These are phyloP conservation scores for Diaporthe sp. DNA, from an alignment of 2,329 filamentous ascomycete genomes.

Conservation along the genomic window DNA sequence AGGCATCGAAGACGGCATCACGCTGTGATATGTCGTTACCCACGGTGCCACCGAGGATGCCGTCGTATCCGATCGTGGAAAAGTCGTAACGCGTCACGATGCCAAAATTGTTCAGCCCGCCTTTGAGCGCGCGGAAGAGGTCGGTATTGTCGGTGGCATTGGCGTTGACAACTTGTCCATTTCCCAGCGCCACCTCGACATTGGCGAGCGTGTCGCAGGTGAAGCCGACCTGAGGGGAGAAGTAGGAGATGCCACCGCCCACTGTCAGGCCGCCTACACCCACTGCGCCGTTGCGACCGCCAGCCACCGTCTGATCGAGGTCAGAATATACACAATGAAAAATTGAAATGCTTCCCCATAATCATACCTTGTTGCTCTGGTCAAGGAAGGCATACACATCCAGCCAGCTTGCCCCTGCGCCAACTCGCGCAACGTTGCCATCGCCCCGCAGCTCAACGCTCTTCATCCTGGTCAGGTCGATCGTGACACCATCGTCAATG, in stretches of 20 bases:
- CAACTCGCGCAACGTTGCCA: constrained; percentile 9
- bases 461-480: constrained; percentile 30
- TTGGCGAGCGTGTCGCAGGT: constrained; percentile 33
- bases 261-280: constrained; percentile 34
- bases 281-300: constrained; percentile 30
- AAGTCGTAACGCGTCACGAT: constrained; percentile 46
- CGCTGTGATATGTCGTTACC: constrained; percentile 26
- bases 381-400: constrained; percentile 20
- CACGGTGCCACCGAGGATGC: constrained; percentile 1
- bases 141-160: constrained; percentile 54
- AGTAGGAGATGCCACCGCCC: constrained; percentile 36
- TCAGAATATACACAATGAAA: background rate
- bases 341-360: background rate
- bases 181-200: constrained; percentile 31
- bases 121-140: constrained; percentile 61
- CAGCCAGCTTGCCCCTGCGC: constrained; percentile 24
- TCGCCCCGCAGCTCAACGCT: constrained; percentile 5
- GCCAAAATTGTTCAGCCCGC: constrained; percentile 61
- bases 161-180: constrained; percentile 59
- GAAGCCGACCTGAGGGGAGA: constrained; percentile 33
- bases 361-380: constrained; percentile 20
- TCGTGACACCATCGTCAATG: constrained; percentile 28
- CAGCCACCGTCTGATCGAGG: constrained; percentile 23
- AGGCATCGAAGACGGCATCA: constrained; percentile 28
- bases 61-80: constrained; percentile 20